Percentiles rank a stretch among this genome's conserved stretches.
Conservation (phyloP, 352 stramenopile genomes). For the Vaucheria bursata region DNA sequence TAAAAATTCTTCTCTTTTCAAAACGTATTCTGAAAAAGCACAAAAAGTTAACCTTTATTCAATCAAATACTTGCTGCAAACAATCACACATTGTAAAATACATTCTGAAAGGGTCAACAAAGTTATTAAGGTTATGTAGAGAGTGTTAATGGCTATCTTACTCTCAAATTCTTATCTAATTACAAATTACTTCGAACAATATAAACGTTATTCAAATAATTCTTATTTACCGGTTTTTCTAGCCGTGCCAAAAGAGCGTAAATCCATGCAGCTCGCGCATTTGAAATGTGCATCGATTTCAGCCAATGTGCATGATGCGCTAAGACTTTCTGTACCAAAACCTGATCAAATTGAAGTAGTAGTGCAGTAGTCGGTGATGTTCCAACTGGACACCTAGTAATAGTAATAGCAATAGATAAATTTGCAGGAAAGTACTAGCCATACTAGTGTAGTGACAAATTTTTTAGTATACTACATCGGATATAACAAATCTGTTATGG, state of each 20-base stretch:
- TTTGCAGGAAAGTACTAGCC: neutral
- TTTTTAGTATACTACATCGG: neutral
- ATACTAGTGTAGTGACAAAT: neutral
- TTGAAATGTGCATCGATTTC: conserved; percentile 16
- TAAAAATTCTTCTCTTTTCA: too few relatives aligned
- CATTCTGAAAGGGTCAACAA: too few relatives aligned
- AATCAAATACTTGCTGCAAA: too few relatives aligned
- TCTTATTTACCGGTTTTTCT: conserved; percentile 27
- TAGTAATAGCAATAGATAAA: neutral
- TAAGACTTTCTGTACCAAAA: conserved; percentile 19
- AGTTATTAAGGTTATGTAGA: too few relatives aligned
- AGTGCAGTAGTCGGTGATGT: neutral
- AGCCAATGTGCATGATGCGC: conserved; percentile 33
- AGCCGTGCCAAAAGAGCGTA: conserved; percentile 35
- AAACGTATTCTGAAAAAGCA: too few relatives aligned
- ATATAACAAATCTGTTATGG: neutral
- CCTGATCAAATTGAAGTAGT: conserved; percentile 2
- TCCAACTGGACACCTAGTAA: neutral
- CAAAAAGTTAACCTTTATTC: too few relatives aligned
- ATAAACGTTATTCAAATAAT: too few relatives aligned
- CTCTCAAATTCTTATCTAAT: too few relatives aligned
- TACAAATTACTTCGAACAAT: too few relatives aligned
- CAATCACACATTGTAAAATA: too few relatives aligned
- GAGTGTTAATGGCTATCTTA: too few relatives aligned
- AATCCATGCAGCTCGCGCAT: conserved; percentile 28